Evolutionary conservation across 768 basidiomycete genomes (phyloP).

Genomic region (Tephrocybe sp.): DNA sequence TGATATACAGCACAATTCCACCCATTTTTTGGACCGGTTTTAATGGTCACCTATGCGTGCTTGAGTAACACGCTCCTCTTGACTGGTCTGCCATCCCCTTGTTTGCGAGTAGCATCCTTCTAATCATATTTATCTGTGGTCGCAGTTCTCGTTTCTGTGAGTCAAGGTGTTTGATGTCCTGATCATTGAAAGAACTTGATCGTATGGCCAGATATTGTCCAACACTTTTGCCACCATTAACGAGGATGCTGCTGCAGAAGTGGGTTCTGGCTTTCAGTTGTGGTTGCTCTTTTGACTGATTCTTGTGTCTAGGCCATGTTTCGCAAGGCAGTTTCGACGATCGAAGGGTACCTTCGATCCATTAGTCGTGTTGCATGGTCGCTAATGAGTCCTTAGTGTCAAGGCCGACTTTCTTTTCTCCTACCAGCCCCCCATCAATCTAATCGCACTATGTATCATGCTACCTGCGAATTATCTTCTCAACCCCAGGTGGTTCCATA

Average conservation of each 20-base stretch:
- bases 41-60: slow-evolving; percentile 90
- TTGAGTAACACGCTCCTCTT: slow-evolving; percentile 89
- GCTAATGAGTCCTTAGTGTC: slow-evolving; percentile 42
- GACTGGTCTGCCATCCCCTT: slow-evolving; percentile 51
- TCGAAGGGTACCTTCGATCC: slow-evolving; percentile 68
- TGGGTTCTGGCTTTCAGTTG: slow-evolving; percentile 25
- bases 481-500: slow-evolving; percentile 97
- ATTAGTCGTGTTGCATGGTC: neutral
- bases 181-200: neutral
- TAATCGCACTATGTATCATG: slow-evolving; percentile 83
- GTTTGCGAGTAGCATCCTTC: neutral
- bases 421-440: slow-evolving; percentile 91
- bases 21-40: slow-evolving; percentile 82
- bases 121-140: slow-evolving; percentile 6
- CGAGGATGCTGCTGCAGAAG: slow-evolving; percentile 91
- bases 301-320: slow-evolving; percentile 75
- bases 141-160: slow-evolving; percentile 74
- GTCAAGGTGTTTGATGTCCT: slow-evolving; percentile 19
- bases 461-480: slow-evolving; percentile 83
- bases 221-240: slow-evolving; percentile 95
- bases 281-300: slow-evolving; percentile 3
- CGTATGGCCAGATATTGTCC: slow-evolving; percentile 70
- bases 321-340: slow-evolving; percentile 86
- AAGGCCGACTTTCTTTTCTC: slow-evolving; percentile 92
- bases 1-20: slow-evolving; percentile 65